Base-by-base conservation (phyloP, 2,329 filamentous ascomycete genomes). In the Cyanodermella asteris region DNA sequence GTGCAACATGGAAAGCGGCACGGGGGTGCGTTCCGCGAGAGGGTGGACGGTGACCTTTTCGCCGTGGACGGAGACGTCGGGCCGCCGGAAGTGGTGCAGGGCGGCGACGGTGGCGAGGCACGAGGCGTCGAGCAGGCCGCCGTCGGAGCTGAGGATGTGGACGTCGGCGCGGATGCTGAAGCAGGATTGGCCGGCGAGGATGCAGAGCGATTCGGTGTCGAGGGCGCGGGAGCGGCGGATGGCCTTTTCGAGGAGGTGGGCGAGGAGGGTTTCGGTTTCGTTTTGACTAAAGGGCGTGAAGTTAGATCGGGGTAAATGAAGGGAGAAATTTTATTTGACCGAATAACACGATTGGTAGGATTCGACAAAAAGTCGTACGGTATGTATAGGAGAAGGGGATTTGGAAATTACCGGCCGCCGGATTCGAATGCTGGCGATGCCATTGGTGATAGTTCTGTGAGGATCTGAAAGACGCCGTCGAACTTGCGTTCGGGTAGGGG, bases 161-260 rank as follows among this genome's bases (percentile, higher is more conserved):
- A 94, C 65, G 46, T 94, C 84, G 12, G 78, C 82, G 29, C 84
- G 71, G 33, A 97, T 62, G 31, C 74, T 74, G 70, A 87, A 97
- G 55, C 77, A 87, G 49, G 90, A 91, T 31, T 75, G 61, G 6
- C 78, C 82, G 7, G 87, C 81, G 15, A 93, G 61, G 13, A 97
- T 77, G 48, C 87, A 97, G 22, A 97, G 63, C 4, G 82, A 91
- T 51, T 97, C 87, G 17, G 82, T 91, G 47, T 94, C 84, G 20
- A 97, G 66, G 5, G 87, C 84, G 37, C 75, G 75, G 2, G 82
- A 91, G 31, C 87, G 72, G 20, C 87, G 81, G 31, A 94, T 69
- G 6, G 87, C 84, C 53, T 91, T 91, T 48, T 97, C 87, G 12
- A 97, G 70, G 20, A 87, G 64, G 17, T 84, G 72, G 7, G 82